Evolutionary conservation across 2,329 filamentous ascomycete species (phyloP).

Genomic region (Magnaporthiopsis incrustans): DNA sequence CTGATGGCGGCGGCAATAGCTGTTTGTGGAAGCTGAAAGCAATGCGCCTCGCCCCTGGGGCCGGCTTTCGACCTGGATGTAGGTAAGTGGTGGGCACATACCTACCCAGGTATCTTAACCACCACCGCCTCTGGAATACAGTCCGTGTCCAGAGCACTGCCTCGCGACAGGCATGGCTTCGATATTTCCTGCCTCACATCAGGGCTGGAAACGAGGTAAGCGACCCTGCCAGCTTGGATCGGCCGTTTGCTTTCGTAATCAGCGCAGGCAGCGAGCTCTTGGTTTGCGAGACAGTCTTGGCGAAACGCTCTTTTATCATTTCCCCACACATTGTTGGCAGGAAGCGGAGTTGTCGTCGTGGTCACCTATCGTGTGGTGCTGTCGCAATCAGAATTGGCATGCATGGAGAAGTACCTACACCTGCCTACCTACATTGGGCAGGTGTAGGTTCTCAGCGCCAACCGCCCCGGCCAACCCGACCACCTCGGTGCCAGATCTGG

Average conservation of each 20-base stretch:
- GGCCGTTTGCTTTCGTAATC: not conserved
- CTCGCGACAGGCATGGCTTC: not conserved
- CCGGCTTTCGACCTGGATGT: not conserved
- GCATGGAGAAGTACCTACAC: conserved; percentile 1
- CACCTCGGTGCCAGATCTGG: not conserved
- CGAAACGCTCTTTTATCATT: not conserved
- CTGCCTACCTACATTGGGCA: no score
- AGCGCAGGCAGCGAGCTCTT: not conserved
- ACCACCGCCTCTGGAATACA: no score
- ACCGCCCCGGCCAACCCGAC: not conserved
- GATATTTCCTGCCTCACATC: not conserved
- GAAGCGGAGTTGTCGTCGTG: conserved; percentile 2
- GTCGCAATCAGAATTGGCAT: conserved; percentile 4
- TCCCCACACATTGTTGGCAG: not conserved
- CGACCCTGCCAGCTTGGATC: not conserved
- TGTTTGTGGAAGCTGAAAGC: not conserved
- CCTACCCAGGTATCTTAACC: no score
- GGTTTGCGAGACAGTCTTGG: not conserved
- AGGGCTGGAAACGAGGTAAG: not conserved
- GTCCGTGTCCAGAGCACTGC: not conserved
- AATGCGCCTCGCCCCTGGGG: not conserved
- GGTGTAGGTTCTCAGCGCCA: not conserved
- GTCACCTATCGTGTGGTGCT: not conserved
- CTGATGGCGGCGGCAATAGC: not conserved
- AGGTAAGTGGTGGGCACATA: no score